Base-by-base conservation (phyloP, 495 filamentous ascomycete genomes). In the Aspergillus cavernicola region DNA sequence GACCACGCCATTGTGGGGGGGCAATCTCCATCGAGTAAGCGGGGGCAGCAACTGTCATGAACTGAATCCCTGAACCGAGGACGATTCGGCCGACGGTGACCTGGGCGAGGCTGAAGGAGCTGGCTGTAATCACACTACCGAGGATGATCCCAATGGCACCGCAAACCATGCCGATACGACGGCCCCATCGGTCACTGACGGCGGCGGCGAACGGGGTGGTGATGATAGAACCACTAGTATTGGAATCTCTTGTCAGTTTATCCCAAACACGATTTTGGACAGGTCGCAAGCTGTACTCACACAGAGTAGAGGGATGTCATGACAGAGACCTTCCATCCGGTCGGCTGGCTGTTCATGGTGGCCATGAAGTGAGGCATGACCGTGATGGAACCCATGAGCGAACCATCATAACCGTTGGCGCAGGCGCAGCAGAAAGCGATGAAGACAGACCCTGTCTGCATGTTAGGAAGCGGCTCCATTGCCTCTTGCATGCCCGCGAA, bases 21-120 rank as follows among this genome's bases (percentile, higher is more conserved):
- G 84, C 76, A 60, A 90, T 85, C 65, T 92, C 88, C 24, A 87
- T 82, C 19, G 88, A 83, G 59, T 91, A 91, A 16, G 84, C 81
- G 1, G 87, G 88, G 1, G 85, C 89, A 5, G 87, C 86, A 12
- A 87, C 80, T 22, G 82, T 78, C 56, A 81, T 80, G 41, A 90
- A 80, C 28, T 80, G 80, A 29, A 89, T 85, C 11, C 88, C 87
- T 50, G 88, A 85, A n/a, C 88, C 87, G 24, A 93, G 80, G 10
- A 90, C 61, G 62, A 90, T 88, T 4, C 89, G 84, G 16, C 87
- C 89, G 26, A 79, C 85, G 57, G 88, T 83, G 58, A 90, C 88
- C 59, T 80, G 76, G 6, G 65, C 63, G 24, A 79, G 58, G 39
- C 68, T 73, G 50, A 54, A 64, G 7, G 74, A 66, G 11, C 69